Percentiles rank a stretch among this genome's conserved stretches.
phyloP scores from a whole-genome alignment of 108 stramenopile species.

The Schizochytrium sp. region DNA sequence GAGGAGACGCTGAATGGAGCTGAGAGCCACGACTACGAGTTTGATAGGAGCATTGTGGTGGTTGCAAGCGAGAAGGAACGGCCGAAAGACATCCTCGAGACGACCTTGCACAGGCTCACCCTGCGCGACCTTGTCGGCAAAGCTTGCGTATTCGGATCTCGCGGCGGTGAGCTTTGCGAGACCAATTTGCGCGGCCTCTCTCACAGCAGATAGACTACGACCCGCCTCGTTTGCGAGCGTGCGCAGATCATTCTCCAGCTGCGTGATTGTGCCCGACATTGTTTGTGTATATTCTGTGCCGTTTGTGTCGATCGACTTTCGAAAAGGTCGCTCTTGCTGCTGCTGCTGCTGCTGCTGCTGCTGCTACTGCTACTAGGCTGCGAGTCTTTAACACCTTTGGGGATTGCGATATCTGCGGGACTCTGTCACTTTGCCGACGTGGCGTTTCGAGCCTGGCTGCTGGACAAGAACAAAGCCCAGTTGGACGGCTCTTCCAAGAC shows the following conservation, averaged over 20 bases:
- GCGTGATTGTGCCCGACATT: not conserved
- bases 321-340: too few species aligned
- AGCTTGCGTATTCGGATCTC: not conserved
- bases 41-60: conserved; percentile 26
- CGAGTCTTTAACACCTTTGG: too few species aligned
- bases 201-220: not conserved
- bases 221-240: not conserved
- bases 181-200: not conserved
- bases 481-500: too few species aligned
- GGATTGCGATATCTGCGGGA: too few species aligned
- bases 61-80: conserved; percentile 43
- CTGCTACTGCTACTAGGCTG: too few species aligned
- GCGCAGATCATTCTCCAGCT: not conserved
- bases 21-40: conserved; percentile 37
- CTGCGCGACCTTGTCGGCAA: not conserved
- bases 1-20: conserved; percentile 39
- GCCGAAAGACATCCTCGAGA: conserved; percentile 35
- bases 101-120: not conserved
- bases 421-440: too few species aligned
- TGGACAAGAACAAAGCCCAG: too few species aligned
- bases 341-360: too few species aligned
- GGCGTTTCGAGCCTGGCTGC: too few species aligned
- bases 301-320: too few species aligned
- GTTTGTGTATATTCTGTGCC: too few species aligned
- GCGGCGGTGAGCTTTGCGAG: not conserved